Evolutionary conservation across 1,284 basidiomycete genomes (phyloP).

Genomic region (Cutaneotrichosporon daszewskae): DNA sequence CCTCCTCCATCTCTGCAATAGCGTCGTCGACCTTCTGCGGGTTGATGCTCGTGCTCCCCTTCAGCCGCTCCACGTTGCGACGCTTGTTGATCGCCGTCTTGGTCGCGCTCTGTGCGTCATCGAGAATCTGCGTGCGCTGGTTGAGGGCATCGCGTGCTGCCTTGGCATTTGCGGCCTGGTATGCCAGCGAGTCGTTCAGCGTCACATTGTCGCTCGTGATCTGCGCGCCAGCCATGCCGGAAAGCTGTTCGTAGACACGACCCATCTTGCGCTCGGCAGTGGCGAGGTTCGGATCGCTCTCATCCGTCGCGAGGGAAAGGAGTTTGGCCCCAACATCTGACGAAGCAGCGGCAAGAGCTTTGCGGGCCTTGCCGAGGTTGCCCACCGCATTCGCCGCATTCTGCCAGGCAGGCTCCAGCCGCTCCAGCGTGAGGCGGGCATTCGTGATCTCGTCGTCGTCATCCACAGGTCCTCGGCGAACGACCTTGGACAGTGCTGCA

Average conservation of each 20-base stretch:
- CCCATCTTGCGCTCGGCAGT: slow-evolving; percentile 77
- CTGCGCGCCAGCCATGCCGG: slow-evolving; percentile 77
- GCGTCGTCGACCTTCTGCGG: slow-evolving; percentile 86
- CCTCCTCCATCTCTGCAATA: slow-evolving; percentile 88
- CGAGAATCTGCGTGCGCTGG: slow-evolving; percentile 78
- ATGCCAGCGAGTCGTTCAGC: slow-evolving; percentile 82
- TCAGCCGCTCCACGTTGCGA: slow-evolving; percentile 79
- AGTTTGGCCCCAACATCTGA: slow-evolving; percentile 84
- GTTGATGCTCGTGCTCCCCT: slow-evolving; percentile 78
- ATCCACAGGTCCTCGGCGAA: slow-evolving; percentile 45
- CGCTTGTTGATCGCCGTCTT: slow-evolving; percentile 88
- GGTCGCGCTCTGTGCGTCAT: slow-evolving; percentile 84
- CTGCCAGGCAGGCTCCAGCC: slow-evolving; percentile 80
- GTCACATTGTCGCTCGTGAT: slow-evolving; percentile 83
- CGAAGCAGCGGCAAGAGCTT: slow-evolving; percentile 66
- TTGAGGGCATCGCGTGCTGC: slow-evolving; percentile 78
- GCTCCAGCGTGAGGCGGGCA: slow-evolving; percentile 83
- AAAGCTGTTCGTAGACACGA: slow-evolving; percentile 72
- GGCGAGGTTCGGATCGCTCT: slow-evolving; percentile 71
- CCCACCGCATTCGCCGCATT: slow-evolving; percentile 82
- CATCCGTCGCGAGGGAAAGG: slow-evolving; percentile 77
- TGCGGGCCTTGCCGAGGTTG: slow-evolving; percentile 68
- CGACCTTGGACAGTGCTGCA: slow-evolving; percentile 44
- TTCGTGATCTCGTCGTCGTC: slow-evolving; percentile 64
- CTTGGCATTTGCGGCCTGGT: slow-evolving; percentile 88